A percentile compares a stretch with the other conserved stretches of the same genome.
Conservation (phyloP, 176 grass and related monocot species). For the Phragmites australis region DNA sequence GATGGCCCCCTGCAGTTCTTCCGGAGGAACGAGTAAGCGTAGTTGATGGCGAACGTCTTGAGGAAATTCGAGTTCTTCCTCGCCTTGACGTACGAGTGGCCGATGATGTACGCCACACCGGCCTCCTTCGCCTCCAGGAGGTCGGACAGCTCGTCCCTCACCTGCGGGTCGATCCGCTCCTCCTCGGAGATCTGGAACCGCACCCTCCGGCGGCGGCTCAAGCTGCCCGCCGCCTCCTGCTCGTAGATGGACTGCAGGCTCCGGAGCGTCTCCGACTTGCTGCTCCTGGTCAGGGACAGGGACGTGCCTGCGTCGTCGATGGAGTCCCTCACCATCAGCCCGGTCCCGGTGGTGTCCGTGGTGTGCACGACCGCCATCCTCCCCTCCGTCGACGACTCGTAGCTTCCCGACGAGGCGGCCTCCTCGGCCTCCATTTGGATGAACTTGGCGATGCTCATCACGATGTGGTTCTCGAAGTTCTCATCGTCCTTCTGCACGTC, state of each 20-base stretch:
- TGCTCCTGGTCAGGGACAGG: conserved; percentile 42
- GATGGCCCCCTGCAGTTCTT: conserved; percentile 78
- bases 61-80: conserved; percentile 65
- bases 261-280: conserved; percentile 63
- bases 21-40: conserved; percentile 61
- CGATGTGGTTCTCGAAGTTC: conserved; percentile 72
- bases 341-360: conserved; percentile 38
- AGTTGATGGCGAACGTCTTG: conserved; percentile 66
- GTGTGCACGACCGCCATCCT: conserved; percentile 72
- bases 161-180: conserved; percentile 40
- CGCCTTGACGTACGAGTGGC: conserved; percentile 75
- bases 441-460: conserved; percentile 80
- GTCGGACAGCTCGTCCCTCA: conserved; percentile 59
- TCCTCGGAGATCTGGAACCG: conserved; percentile 56
- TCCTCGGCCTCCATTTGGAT: conserved; percentile 75
- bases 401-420: conserved; percentile 50
- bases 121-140: conserved; percentile 62
- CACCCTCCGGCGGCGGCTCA: conserved; percentile 42
- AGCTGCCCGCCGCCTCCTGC: conserved; percentile 37
- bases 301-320: conserved; percentile 13
- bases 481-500: conserved; percentile 70
- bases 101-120: conserved; percentile 69
- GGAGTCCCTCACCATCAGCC: conserved; percentile 44
- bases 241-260: conserved; percentile 67
- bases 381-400: conserved; percentile 57